Evolutionary conservation across 257 asterid species (phyloP), one percentile per base, ranked within the genome.

Genomic region (Capsicum pubescens): DNA sequence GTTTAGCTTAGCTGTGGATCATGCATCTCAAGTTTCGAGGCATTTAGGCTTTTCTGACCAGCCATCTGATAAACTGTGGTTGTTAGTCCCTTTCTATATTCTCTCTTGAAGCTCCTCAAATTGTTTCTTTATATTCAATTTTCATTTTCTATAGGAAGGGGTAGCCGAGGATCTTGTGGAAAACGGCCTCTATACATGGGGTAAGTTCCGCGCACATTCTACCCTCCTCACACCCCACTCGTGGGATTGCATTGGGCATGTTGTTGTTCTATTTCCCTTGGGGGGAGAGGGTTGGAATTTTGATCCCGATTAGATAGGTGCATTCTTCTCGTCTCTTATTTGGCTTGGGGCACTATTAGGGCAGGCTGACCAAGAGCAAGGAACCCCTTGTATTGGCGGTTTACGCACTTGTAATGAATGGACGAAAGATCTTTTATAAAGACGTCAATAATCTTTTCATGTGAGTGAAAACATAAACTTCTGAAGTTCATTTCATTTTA

Each of bases 1-100:
- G 81, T 76, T 26, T 76, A 76, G 81, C 63, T 76, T 46, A 76
- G 52, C 26, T 76, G 58, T 76, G 81, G 61, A 52, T 57, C 48
- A 54, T 76, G 81, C 52, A 76, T 76, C 81, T 76, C 52, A 52
- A 76, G 81, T 52, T 76, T 21, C 52, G 48, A 52, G 44, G 63
- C 81, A 76, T 76, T 76, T 32, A 12, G 50, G 81, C 44, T 35
- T 76, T 76, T 21, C 10, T 76, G 81, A 50, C 61, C 81, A 21
- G 61, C 81, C 81, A 50, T 74, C 21, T 74, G 81, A 21, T 50
- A 50, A 74, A 50, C 61, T 50, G 44, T 21, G 39, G 60, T 74
- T n/a, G 59, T 72, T 72, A 71, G 42, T 72, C 60, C 10, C 56
- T 71, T 19, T 68, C 52, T 66, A 14, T 46, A n/a, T 71, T 0